A percentile compares a stretch with the other conserved stretches of the same genome.
Conservation (phyloP, 1,139 yeast genomes). For the Kurtzmaniella quercitrusa region DNA sequence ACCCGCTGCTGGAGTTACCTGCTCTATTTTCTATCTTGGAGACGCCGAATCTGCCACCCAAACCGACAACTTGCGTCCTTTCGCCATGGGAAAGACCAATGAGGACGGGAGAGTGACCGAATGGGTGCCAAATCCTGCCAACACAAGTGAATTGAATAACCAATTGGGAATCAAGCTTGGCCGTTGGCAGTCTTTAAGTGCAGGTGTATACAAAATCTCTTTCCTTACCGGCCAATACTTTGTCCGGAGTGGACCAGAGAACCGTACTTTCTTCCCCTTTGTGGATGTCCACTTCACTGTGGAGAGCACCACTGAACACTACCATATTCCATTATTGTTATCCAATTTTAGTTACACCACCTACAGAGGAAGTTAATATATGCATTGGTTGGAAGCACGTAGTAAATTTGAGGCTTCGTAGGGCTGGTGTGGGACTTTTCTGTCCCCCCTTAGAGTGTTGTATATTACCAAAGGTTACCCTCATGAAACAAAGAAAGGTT, state of each 20-base stretch:
- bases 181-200: conserved; percentile 41
- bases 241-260: conserved; percentile 18
- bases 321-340: conserved; percentile 79
- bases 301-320: conserved; percentile 69
- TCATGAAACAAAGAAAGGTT: too few species aligned
- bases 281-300: conserved; percentile 74
- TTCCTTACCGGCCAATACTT: conserved; percentile 73
- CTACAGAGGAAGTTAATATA: conserved; percentile 65
- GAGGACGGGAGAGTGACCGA: conserved; percentile 69
- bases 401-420: too few species aligned
- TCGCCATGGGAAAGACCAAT: conserved; percentile 68
- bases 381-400: too few species aligned
- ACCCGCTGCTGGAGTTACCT: conserved; percentile 69
- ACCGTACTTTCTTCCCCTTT: conserved; percentile 71
- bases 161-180: conserved; percentile 29
- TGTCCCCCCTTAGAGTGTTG: too few species aligned
- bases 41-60: conserved; percentile 18
- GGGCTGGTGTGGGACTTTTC: too few species aligned
- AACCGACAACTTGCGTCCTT: conserved; percentile 27
- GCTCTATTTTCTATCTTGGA: conserved; percentile 45
- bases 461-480: too few species aligned
- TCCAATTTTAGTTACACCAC: conserved; percentile 86
- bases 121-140: conserved; percentile 54
- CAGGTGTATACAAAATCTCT: conserved; percentile 70
- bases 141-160: conserved; percentile 14